Percentiles rank a stretch among this genome's conserved stretches.
These are phyloP conservation scores for Chrysosporium queenslandicum DNA, from an alignment of 2,329 filamentous ascomycete species.

Conservation along the genomic window DNA sequence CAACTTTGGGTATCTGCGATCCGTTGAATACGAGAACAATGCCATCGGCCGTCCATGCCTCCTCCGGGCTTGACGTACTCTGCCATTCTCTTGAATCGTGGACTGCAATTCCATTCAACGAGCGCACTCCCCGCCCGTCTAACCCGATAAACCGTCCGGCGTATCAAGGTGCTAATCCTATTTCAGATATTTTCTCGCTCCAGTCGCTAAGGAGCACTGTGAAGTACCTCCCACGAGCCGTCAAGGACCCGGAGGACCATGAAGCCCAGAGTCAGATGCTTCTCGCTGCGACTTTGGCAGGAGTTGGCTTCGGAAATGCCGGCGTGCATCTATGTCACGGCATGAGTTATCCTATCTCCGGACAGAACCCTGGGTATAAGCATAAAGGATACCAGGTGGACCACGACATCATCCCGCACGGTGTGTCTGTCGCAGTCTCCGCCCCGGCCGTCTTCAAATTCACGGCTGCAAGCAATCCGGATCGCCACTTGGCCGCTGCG, in stretches of 20 bases:
- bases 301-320: conserved; percentile 94
- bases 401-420: conserved; percentile 79
- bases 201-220: conserved; percentile 73
- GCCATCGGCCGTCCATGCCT: conserved; percentile 86
- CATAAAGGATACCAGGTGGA: conserved; percentile 76
- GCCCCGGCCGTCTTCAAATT: conserved; percentile 91
- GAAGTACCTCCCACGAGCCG: conserved; percentile 82
- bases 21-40: conserved; percentile 90
- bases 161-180: conserved; percentile 95
- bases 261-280: conserved; percentile 96
- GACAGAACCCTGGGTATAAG: conserved; percentile 83
- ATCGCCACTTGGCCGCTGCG: conserved; percentile 79
- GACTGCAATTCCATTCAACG: conserved; percentile 91
- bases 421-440: conserved; percentile 87
- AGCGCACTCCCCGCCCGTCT: conserved; percentile 69
- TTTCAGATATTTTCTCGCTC: conserved; percentile 92
- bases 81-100: conserved; percentile 94
- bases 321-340: conserved; percentile 84
- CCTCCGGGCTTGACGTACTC: conserved; percentile 84
- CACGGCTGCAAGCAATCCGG: conserved; percentile 81
- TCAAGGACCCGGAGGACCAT: conserved; percentile 76
- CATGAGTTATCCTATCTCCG: conserved; percentile 96
- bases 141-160: conserved; percentile 88
- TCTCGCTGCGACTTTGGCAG: conserved; percentile 82
- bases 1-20: conserved; percentile 77